Conservation (phyloP, 768 basidiomycete genomes). For the Suillus subaureus region DNA sequence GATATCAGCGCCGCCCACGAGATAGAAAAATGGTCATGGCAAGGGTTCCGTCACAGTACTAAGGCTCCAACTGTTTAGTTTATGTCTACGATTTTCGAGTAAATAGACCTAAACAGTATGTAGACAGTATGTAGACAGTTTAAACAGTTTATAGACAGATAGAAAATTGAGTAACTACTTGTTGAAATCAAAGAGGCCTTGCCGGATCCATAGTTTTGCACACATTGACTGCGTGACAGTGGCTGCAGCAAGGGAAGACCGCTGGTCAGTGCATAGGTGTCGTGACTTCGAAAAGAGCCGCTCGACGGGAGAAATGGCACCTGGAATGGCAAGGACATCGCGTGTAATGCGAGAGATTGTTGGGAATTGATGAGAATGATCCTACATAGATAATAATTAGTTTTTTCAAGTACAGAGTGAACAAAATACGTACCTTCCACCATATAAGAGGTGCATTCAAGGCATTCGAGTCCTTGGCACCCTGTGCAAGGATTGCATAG, state of each 20-base stretch:
- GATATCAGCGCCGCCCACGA: no score
- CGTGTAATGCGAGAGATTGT: constrained; percentile 32
- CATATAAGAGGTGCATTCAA: constrained; percentile 22
- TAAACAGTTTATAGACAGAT: no score
- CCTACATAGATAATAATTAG: constrained; percentile 14
- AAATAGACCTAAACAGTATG: no score
- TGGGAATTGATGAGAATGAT: constrained; percentile 27
- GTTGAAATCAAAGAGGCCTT: no score
- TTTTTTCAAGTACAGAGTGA: neutral
- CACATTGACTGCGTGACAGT: constrained; percentile 32
- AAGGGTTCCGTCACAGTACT: no score
- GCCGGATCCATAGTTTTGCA: constrained; percentile 30
- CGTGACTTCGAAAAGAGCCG: constrained; percentile 34
- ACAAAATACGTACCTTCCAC: constrained; percentile 33
- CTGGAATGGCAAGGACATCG: constrained; percentile 38
- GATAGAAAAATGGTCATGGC: no score
- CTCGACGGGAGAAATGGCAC: constrained; percentile 36
- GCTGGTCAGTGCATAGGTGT: constrained; percentile 32
- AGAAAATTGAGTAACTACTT: no score
- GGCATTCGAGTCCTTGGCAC: neutral
- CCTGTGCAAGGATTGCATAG: neutral
- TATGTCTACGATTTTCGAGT: no score
- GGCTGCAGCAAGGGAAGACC: constrained; percentile 30
- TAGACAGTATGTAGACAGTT: no score
- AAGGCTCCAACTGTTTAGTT: no score